Evolutionary conservation across 31 red algal species (phyloP), one percentile per base, ranked within the genome.

Genomic region (Bonnemaisonia californica): DNA sequence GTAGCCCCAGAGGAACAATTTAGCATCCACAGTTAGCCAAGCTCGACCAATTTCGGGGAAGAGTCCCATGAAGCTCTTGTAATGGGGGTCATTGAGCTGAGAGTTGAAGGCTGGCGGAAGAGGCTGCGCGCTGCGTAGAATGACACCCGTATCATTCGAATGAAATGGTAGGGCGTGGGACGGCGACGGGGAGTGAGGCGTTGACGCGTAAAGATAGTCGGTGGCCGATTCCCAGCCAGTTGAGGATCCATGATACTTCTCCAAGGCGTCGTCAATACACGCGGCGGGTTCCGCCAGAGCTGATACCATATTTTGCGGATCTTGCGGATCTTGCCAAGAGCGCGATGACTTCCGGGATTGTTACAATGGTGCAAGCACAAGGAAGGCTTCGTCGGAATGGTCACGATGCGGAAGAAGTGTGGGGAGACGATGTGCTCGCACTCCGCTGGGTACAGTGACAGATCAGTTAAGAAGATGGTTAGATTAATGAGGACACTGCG

Each of bases 1-100:
- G 64, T 97, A 97, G 74, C 86, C 71, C 95, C 95, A 98, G 41
- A 98, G 85, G 71, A 93, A 98, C 8, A 98, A 76, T 18, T 83
- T 85, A 22, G 81, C 79, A 71, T 98, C 95, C 27, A 93, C 81
- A 41, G 90, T 86, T 34, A 98, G 77, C 95, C 95, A 98, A 37
- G 90, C 95, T 54, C 90, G 60, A 51, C 80, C 81, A 61, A 98
- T 91, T 55, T 98, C 59, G 0, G 95, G 90, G 54, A 98, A 86
- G 38, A 98, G 83, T 32, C 95, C 95, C 95, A 98, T 98, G 71
- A 91, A 95, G 54, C 69, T 88, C 69, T 89, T 94, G 69, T 78
- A 83, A 28, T 83, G 84, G 29, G 89, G 57, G 37, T 73, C 80
- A 12, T 73, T 76, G 78, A 89, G 89, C 61, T 92, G 89, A 7